Percentiles rank a stretch among this genome's conserved stretches.
These are phyloP conservation scores for Pneumocystis jirovecii DNA, from an alignment of 1,139 yeast genomes.

Conservation along the genomic window DNA sequence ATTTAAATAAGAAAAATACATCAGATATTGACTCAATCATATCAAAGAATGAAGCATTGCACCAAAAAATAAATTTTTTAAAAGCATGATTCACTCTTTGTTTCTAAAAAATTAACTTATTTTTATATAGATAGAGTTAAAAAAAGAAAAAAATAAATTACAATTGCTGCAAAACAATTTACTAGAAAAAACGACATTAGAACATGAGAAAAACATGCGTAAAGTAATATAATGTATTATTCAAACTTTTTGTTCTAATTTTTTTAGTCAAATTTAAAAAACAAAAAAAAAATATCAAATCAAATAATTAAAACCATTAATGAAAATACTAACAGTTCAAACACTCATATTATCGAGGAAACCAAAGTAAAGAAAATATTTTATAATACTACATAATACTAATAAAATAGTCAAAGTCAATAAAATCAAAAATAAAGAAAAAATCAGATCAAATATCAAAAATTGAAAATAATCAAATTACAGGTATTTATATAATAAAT, in stretches of 20 bases:
- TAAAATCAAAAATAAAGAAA: background rate
- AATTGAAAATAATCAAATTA: background rate
- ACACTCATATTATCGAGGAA: background rate
- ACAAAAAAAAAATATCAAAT: background rate
- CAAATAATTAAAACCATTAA: background rate
- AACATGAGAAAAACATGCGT: background rate
- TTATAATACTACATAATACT: background rate
- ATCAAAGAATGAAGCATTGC: background rate
- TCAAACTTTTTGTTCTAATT: background rate
- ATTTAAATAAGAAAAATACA: background rate
- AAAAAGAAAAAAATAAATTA: background rate
- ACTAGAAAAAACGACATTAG: background rate
- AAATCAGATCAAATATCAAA: background rate
- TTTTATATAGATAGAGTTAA: background rate
- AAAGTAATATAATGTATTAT: background rate
- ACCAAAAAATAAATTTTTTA: background rate
- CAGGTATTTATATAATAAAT: background rate
- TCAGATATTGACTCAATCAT: background rate
- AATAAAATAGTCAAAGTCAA: background rate
- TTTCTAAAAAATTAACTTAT: background rate
- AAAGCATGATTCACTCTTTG: background rate
- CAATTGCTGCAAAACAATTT: background rate
- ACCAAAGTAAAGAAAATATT: background rate
- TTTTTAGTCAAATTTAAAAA: background rate
- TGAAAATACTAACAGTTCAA: background rate